Evolutionary conservation across 2,329 filamentous ascomycete genomes (phyloP).

Genomic region (Botrytis fragariae): DNA sequence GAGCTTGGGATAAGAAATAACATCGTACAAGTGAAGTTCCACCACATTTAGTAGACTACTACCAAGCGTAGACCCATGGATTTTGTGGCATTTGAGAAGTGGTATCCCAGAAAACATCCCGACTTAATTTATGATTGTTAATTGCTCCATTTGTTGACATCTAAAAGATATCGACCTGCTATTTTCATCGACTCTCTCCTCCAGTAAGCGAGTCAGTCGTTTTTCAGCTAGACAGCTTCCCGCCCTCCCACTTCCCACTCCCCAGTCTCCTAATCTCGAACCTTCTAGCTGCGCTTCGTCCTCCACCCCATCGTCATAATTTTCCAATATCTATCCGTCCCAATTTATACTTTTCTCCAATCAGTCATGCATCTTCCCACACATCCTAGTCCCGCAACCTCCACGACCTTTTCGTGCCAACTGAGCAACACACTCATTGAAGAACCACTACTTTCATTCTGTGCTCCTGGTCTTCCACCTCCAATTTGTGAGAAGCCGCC

Average conservation of each 20-base stretch:
- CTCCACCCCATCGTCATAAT: not conserved
- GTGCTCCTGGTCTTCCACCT: slow-evolving; percentile 48
- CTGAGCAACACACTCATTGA: slow-evolving; percentile 96
- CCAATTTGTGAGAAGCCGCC: slow-evolving; percentile 77
- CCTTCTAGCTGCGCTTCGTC: not conserved
- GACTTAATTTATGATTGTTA: slow-evolving; percentile 6
- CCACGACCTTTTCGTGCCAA: slow-evolving; percentile 98
- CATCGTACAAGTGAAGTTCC: not conserved
- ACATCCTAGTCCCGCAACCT: slow-evolving; percentile 85
- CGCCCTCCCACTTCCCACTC: not conserved
- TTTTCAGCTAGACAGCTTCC: not conserved
- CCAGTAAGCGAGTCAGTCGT: not conserved
- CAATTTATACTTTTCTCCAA: slow-evolving; percentile 75
- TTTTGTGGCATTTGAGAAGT: not conserved
- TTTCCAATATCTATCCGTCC: not conserved
- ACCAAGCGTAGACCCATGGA: not conserved
- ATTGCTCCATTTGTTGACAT: not conserved
- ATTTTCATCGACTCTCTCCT: not conserved
- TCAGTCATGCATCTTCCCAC: slow-evolving; percentile 96
- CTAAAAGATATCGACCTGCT: slow-evolving; percentile 3
- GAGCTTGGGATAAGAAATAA: not conserved
- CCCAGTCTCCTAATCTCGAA: not conserved
- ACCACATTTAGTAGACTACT: not conserved
- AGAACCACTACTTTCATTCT: slow-evolving; percentile 70
- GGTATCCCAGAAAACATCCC: not conserved